Base-by-base conservation (phyloP, 1,284 basidiomycete species). In the Pseudozyma pruni region DNA sequence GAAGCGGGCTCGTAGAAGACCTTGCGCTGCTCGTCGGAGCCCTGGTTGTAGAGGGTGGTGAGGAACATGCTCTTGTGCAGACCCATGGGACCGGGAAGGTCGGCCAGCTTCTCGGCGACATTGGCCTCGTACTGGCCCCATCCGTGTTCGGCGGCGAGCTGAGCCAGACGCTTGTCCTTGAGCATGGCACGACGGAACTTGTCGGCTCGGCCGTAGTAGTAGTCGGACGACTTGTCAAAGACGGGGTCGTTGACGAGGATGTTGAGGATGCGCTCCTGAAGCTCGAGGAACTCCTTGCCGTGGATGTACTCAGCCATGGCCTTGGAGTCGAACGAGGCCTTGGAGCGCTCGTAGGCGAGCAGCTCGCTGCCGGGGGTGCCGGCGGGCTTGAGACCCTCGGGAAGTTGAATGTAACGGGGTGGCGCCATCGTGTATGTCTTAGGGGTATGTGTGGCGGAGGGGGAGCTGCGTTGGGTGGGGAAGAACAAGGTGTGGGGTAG, bases 201-300 rank as follows among this genome's bases (percentile, higher is more conserved):
- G 43, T 81, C 83, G 2, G 68, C 70, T 29, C 83, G 76, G 22
- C 75, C 71, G 44, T 80, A 61, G 75, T 82, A 83, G 66, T 75
- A 88, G 88, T 87, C 86, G 51, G 84, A 80, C 0, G 86, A 83
- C 79, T 90, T 91, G 81, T 89, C 87, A 66, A 92, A 91, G 27
- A 57, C 42, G 22, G 87, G 86, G 59, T 91, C 90, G 2, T 83
- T 80, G 27, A 85, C 83, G 49, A 91, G 81, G 14, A 89, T 66
- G 2, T 80, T 61, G 13, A 87, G 84, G 8, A 91, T 81, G 32
- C 83, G 83, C 22, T 85, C 70, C 43, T 86, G 86, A 25, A 69
- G 86, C 31, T 77, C 71, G 50, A 80, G 66, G 35, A 48, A 60
- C n/a, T 71, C 49, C 46, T 72, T 67, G 47, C 78, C 78, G 53